Evolutionary conservation across 768 basidiomycete species (phyloP).

Genomic region (Amanita pallidorosea): DNA sequence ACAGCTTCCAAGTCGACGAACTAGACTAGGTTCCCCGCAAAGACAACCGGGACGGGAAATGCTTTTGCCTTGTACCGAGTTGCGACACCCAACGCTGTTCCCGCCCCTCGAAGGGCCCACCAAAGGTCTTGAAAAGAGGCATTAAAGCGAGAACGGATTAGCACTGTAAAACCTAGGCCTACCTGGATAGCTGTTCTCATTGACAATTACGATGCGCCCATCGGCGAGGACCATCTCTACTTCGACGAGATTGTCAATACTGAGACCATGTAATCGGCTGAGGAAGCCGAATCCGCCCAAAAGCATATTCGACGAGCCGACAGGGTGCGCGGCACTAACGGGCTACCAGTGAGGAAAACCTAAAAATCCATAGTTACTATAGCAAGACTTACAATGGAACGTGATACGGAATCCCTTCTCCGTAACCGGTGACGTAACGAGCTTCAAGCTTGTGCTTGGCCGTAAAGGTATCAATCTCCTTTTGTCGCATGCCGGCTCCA

Average conservation of each 20-base stretch:
- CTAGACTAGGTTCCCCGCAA: constrained; percentile 91
- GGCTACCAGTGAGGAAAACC: constrained; percentile 6
- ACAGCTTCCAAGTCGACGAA: constrained; percentile 26
- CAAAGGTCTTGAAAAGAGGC: constrained; percentile 48
- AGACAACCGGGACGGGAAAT: constrained; percentile 82
- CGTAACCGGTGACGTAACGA: constrained; percentile 35
- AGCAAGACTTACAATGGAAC: constrained; percentile 54
- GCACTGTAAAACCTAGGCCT: not conserved
- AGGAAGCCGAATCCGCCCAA: constrained; percentile 87
- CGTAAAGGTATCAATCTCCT: constrained; percentile 72
- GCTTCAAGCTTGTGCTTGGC: constrained; percentile 58
- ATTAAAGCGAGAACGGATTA: too few species aligned
- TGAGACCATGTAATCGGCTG: constrained; percentile 73
- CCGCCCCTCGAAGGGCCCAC: constrained; percentile 84
- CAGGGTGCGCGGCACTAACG: constrained; percentile 67
- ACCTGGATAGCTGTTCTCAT: constrained; percentile 64
- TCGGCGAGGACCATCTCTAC: constrained; percentile 89
- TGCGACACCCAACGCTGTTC: constrained; percentile 72
- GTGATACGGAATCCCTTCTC: constrained; percentile 62
- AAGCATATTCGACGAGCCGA: constrained; percentile 71
- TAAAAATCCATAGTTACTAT: not conserved
- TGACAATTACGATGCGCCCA: constrained; percentile 73
- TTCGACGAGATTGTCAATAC: constrained; percentile 84
- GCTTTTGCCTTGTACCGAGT: constrained; percentile 88
- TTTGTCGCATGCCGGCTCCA: constrained; percentile 78